phyloP scores from a whole-genome alignment of 2,329 filamentous ascomycete genomes.

The Stachybotrys chartarum region DNA sequence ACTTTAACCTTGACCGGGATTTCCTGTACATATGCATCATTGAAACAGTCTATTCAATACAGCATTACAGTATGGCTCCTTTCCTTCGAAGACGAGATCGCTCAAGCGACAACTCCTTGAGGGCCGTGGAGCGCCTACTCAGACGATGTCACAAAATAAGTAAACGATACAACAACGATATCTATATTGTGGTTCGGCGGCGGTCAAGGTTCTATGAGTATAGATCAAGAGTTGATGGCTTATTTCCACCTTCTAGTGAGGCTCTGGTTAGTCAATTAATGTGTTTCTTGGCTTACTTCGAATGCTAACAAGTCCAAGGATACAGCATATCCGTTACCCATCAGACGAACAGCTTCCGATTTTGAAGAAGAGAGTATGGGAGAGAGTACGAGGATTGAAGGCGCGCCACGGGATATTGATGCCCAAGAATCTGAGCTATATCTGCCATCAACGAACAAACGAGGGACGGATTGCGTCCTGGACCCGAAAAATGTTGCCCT shows the following conservation, averaged over 20 bases:
- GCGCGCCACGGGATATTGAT: background rate
- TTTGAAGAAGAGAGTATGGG: background rate
- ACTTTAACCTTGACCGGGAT: background rate
- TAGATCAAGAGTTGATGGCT: background rate
- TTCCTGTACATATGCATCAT: constrained; percentile 1
- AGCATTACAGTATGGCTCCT: background rate
- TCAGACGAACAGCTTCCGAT: background rate
- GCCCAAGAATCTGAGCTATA: background rate
- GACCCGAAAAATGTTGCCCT: background rate
- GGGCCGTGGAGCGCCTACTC: background rate
- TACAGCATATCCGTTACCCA: background rate
- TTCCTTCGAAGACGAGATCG: background rate
- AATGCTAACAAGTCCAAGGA: background rate
- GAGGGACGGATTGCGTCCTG: background rate
- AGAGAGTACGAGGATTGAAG: background rate
- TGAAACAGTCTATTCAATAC: background rate
- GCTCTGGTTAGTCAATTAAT: background rate
- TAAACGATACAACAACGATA: background rate
- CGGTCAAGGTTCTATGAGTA: background rate
- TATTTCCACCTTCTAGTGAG: background rate
- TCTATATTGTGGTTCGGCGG: background rate
- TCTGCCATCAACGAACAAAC: background rate
- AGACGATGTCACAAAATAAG: background rate
- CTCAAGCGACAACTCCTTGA: background rate
- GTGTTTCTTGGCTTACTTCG: background rate